phyloP scores from a whole-genome alignment of 441 rosid species.

The Mallotus repandus region DNA sequence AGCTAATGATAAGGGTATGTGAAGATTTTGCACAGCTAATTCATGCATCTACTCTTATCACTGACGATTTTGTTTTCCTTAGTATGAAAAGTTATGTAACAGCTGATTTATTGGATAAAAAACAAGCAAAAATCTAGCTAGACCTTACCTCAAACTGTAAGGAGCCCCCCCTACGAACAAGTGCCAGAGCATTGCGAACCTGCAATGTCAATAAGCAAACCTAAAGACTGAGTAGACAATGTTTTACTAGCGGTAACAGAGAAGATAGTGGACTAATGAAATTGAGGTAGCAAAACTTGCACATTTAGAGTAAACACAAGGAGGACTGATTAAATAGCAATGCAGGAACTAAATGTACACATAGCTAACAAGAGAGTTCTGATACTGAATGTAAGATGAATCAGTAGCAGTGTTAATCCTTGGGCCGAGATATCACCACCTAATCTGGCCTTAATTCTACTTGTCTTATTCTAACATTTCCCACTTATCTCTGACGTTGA shows the following conservation, averaged over 20 bases:
- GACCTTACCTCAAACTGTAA: slow-evolving; percentile 26
- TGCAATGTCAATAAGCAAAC: slow-evolving; percentile 3
- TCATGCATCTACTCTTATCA: neutral
- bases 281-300: neutral
- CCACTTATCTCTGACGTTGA: too few relatives aligned
- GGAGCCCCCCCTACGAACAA: slow-evolving; percentile 19
- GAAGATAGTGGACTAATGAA: neutral
- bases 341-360: neutral
- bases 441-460: too few relatives aligned
- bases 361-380: neutral
- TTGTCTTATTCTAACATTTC: too few relatives aligned
- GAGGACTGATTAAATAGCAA: neutral
- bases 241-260: neutral
- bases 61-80: neutral
- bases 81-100: neutral
- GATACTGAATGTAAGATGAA: too few relatives aligned
- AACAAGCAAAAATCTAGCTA: neutral
- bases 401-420: too few relatives aligned
- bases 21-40: neutral
- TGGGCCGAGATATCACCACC: too few relatives aligned
- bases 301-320: neutral
- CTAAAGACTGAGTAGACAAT: too few relatives aligned
- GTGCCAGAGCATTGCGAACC: slow-evolving; percentile 23
- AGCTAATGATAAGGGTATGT: neutral
- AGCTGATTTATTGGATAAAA: neutral